phyloP scores from a whole-genome alignment of 441 rosid species.

The Lepidium campestre region DNA sequence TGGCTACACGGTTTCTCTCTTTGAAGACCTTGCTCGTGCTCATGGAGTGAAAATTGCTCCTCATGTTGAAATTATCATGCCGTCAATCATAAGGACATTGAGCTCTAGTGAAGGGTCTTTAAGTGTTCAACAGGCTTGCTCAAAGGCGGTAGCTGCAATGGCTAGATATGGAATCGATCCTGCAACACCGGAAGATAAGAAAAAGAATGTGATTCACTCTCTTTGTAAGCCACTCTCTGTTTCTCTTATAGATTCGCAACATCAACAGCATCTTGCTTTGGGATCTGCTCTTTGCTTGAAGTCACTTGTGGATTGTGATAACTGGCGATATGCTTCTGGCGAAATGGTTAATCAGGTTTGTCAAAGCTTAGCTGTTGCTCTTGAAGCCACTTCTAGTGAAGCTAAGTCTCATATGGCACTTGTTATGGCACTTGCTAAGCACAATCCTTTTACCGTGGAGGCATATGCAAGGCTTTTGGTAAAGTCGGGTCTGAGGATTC shows the following conservation, averaged over 20 bases:
- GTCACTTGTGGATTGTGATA: constrained; percentile 90
- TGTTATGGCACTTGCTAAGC: constrained; percentile 89
- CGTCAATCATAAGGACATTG: constrained; percentile 66
- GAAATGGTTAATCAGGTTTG: constrained; percentile 87
- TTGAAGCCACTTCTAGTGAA: constrained; percentile 80
- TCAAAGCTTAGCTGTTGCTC: constrained; percentile 82
- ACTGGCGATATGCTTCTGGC: constrained; percentile 81
- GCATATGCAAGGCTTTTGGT: constrained; percentile 86
- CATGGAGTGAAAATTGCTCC: constrained; percentile 91
- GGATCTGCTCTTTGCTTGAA: constrained; percentile 96
- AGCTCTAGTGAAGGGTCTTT: constrained; percentile 87
- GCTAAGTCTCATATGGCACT: constrained; percentile 77
- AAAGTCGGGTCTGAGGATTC: constrained; percentile 66
- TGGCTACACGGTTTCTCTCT: constrained; percentile 90
- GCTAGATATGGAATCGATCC: constrained; percentile 95
- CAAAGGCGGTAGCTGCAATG: constrained; percentile 91
- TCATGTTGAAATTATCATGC: constrained; percentile 80
- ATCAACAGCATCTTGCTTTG: constrained; percentile 74
- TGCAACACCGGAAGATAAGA: constrained; percentile 69
- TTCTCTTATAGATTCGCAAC: constrained; percentile 56
- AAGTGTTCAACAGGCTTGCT: constrained; percentile 93
- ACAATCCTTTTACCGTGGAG: constrained; percentile 71
- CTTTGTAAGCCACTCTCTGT: constrained; percentile 85
- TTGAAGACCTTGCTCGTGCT: constrained; percentile 93
- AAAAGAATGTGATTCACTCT: constrained; percentile 61